These are phyloP conservation scores for Tricholoma bakamatsutake DNA, from an alignment of 768 basidiomycete genomes.

Conservation along the genomic window DNA sequence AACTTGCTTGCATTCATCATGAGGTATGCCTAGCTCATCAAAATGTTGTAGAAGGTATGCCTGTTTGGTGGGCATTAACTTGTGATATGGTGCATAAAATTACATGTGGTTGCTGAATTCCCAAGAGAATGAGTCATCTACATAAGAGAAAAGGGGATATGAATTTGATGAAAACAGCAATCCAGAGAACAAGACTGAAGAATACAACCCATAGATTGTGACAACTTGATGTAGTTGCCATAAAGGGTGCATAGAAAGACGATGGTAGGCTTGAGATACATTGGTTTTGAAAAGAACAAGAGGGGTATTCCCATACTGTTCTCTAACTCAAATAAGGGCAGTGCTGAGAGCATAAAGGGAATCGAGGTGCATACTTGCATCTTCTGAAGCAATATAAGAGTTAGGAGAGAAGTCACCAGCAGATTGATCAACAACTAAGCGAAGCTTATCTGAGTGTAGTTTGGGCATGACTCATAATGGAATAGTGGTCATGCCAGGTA, in stretches of 20 bases:
- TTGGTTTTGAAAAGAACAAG: too few relatives aligned
- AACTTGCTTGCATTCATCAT: not conserved
- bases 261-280: too few relatives aligned
- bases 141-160: constrained; percentile 16
- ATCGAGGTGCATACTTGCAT: too few relatives aligned
- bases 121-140: constrained; percentile 27
- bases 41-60: constrained; percentile 27
- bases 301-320: too few relatives aligned
- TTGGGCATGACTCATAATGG: constrained; percentile 26
- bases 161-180: constrained; percentile 4
- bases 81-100: constrained; percentile 25
- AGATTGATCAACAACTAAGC: constrained; percentile 33
- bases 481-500: too few relatives aligned
- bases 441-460: constrained; percentile 18
- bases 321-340: too few relatives aligned
- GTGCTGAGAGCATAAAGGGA: too few relatives aligned
- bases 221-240: too few relatives aligned
- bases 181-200: too few relatives aligned
- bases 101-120: constrained; percentile 13
- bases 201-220: too few relatives aligned
- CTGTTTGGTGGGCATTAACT: constrained; percentile 23
- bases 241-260: too few relatives aligned
- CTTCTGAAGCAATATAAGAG: constrained; percentile 12
- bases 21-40: constrained; percentile 17
- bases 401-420: constrained; percentile 21